Evolutionary conservation across 1,284 basidiomycete species (phyloP).

Genomic region (Heimioporus retisporus): DNA sequence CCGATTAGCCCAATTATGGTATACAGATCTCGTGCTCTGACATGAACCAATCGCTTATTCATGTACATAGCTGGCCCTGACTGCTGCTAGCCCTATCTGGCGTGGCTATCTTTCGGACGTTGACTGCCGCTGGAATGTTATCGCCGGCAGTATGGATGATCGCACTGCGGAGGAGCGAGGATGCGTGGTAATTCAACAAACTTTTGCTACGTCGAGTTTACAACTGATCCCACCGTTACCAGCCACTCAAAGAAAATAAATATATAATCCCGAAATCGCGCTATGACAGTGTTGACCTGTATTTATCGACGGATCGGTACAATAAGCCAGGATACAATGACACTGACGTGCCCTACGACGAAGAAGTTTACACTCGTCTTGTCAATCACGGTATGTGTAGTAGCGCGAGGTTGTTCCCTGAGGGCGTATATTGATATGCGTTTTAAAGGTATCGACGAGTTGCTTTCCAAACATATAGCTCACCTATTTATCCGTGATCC

Average conservation of each 20-base stretch:
- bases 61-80: conserved; percentile 82
- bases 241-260: conserved; percentile 84
- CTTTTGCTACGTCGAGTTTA: conserved; percentile 12
- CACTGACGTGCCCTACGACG: conserved; percentile 84
- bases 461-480: conserved; percentile 92
- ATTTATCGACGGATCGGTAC: conserved; percentile 89
- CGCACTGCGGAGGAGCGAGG: conserved; percentile 96
- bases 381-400: conserved; percentile 71
- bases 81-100: conserved; percentile 95
- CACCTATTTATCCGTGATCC: conserved; percentile 99
- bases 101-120: conserved; percentile 96
- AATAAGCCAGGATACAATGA: conserved; percentile 97
- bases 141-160: conserved; percentile 97
- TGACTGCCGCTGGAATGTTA: conserved; percentile 99
- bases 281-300: conserved; percentile 96
- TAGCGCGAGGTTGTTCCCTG: not conserved
- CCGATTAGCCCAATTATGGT: conserved; percentile 97
- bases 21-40: conserved; percentile 32
- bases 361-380: conserved; percentile 78
- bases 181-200: conserved; percentile 62
- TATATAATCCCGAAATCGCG: conserved; percentile 95
- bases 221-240: conserved; percentile 13
- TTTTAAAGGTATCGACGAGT: conserved; percentile 88
- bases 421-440: conserved; percentile 58
- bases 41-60: conserved; percentile 16